phyloP scores from a whole-genome alignment of 2,329 filamentous ascomycete genomes.

The Diaporthe citrichinensis region DNA sequence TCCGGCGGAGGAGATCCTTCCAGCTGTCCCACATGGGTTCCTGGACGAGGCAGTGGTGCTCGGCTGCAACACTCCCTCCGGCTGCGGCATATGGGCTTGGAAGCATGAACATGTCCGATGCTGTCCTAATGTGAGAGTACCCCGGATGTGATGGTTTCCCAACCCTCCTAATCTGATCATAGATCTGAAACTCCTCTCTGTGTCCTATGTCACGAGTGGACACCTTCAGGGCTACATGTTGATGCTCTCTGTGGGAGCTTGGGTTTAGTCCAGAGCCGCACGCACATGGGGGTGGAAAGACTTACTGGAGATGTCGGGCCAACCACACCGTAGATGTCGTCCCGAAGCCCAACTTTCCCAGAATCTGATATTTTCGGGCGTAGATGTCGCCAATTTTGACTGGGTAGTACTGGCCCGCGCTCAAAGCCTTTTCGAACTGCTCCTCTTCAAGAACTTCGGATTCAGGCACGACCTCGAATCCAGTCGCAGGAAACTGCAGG shows the following conservation, averaged over 20 bases:
- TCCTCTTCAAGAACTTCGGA: conserved; percentile 9
- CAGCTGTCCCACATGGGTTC: conserved; percentile 17
- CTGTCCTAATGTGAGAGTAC: neutral
- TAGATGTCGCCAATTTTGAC: neutral
- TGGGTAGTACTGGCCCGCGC: neutral
- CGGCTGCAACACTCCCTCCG: neutral
- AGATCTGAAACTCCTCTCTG: neutral
- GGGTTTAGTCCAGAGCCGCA: neutral
- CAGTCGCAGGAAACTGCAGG: neutral
- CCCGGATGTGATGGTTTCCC: neutral
- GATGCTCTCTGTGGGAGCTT: neutral
- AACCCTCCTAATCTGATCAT: neutral
- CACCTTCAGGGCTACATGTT: neutral
- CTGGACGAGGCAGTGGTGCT: neutral
- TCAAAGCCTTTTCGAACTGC: neutral
- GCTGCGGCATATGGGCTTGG: neutral
- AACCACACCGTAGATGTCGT: conserved; percentile 19
- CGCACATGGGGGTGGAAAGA: neutral
- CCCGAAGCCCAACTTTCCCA: neutral
- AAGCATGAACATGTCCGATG: neutral
- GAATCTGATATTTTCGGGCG: neutral
- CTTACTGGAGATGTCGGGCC: conserved; percentile 1
- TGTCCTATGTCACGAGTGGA: neutral
- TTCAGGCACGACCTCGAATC: neutral
- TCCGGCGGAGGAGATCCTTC: conserved; percentile 5